phyloP scores from a whole-genome alignment of 257 asterid genomes.

The Mitragyna speciosa region DNA sequence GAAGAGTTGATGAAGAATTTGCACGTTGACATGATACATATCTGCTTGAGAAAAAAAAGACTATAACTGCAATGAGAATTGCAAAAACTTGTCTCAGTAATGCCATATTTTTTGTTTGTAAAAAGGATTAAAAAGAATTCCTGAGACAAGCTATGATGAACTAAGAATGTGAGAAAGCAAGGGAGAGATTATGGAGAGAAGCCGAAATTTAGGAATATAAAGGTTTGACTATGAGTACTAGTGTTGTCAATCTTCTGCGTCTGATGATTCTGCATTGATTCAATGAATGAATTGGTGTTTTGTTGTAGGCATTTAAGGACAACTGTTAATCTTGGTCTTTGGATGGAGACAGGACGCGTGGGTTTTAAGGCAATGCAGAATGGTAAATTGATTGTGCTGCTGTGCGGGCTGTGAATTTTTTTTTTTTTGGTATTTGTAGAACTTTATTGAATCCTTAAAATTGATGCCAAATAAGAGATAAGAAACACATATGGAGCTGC shows the following conservation, averaged over 20 bases:
- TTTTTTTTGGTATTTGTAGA: slow-evolving; percentile 24
- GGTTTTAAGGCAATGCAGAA: slow-evolving; percentile 24
- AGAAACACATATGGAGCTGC: slow-evolving; percentile 13
- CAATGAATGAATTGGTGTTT: slow-evolving; percentile 10
- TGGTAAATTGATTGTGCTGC: neutral
- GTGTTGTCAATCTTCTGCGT: slow-evolving; percentile 7
- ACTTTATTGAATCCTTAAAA: slow-evolving; percentile 18
- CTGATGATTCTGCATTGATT: slow-evolving; percentile 24
- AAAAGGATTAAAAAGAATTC: neutral
- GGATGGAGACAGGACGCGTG: slow-evolving; percentile 26
- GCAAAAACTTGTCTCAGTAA: neutral
- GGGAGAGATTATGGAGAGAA: neutral
- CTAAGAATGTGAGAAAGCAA: neutral
- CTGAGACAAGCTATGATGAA: slow-evolving; percentile 2
- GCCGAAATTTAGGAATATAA: neutral
- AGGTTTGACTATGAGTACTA: slow-evolving; percentile 20
- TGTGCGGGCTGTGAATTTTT: neutral
- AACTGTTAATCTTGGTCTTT: slow-evolving; percentile 18
- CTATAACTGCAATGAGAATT: slow-evolving; percentile 12
- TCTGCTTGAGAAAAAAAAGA: slow-evolving; percentile 14
- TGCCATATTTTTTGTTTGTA: slow-evolving; percentile 16
- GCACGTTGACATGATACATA: slow-evolving; percentile 19
- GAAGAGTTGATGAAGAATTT: slow-evolving; percentile 24
- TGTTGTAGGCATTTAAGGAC: slow-evolving; percentile 23
- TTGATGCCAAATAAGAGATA: slow-evolving; percentile 18